These are phyloP conservation scores for Periconia macrospinosa DNA, from an alignment of 2,329 filamentous ascomycete species.

Conservation along the genomic window DNA sequence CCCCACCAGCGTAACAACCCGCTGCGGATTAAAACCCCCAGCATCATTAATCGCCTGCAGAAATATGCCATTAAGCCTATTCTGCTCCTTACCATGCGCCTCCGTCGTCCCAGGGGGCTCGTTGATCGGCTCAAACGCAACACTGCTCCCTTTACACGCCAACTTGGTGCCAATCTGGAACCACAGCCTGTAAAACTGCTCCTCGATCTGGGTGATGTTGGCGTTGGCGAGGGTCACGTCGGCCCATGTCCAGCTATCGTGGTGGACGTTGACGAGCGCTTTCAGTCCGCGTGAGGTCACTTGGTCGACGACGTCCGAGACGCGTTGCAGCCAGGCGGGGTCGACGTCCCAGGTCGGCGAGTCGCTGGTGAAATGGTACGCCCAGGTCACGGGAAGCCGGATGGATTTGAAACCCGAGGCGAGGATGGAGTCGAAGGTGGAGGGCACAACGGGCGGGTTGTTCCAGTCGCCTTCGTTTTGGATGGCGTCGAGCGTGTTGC, in stretches of 20 bases:
- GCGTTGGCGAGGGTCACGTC: conserved; percentile 52
- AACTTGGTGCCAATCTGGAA: conserved; percentile 59
- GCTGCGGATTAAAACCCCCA: conserved; percentile 58
- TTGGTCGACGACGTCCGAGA: conserved; percentile 61
- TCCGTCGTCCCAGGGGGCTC: conserved; percentile 58
- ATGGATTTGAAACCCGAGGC: conserved; percentile 60
- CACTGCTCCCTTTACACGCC: conserved; percentile 56
- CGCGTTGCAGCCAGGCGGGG: conserved; percentile 58
- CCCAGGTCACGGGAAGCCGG: conserved; percentile 62
- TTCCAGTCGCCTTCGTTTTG: conserved; percentile 63
- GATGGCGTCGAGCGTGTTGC: conserved; percentile 61
- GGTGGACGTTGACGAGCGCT: conserved; percentile 61
- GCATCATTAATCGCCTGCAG: conserved; percentile 56
- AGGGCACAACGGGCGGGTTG: conserved; percentile 54
- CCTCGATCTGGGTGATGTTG: conserved; percentile 57
- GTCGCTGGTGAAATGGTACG: conserved; percentile 56
- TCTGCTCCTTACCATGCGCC: conserved; percentile 54
- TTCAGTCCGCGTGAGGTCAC: conserved; percentile 55
- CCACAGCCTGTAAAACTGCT: conserved; percentile 61
- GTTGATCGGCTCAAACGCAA: conserved; percentile 64
- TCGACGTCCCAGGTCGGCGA: conserved; percentile 60
- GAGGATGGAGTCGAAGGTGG: conserved; percentile 57
- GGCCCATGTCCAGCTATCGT: conserved; percentile 63
- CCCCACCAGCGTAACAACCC: conserved; percentile 61
- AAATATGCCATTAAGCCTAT: conserved; percentile 61